Conservation (phyloP, 2,329 filamentous ascomycete species). For the Diaporthe helianthi region DNA sequence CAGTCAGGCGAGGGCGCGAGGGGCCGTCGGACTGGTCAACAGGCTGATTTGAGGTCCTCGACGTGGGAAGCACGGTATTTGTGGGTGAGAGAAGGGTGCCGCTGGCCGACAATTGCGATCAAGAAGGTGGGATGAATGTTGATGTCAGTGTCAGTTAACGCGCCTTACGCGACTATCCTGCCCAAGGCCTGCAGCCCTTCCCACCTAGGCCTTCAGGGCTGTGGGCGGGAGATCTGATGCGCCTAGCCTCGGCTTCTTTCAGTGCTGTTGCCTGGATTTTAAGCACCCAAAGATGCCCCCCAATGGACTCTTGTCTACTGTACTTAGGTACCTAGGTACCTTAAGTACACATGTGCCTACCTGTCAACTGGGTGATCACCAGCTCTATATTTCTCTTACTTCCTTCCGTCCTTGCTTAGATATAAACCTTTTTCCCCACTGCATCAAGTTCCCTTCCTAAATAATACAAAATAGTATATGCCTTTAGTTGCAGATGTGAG, state of each 20-base stretch:
- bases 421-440: too few species aligned
- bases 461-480: too few species aligned
- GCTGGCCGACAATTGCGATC: neutral
- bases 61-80: neutral
- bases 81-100: neutral
- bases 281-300: neutral
- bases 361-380: neutral
- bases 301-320: neutral
- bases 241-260: neutral
- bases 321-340: too few species aligned
- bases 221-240: constrained; percentile 7
- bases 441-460: neutral
- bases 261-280: neutral
- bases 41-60: neutral
- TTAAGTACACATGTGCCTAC: neutral
- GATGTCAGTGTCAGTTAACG: constrained; percentile 19
- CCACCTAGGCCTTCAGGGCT: neutral
- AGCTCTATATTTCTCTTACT: neutral
- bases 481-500: neutral
- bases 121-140: constrained; percentile 15
- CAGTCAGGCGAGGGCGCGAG: constrained; percentile 7
- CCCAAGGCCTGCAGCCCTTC: neutral
- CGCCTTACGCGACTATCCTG: constrained; percentile 26
- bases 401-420: too few species aligned
- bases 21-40: neutral